phyloP scores from a whole-genome alignment of 78 protist species.

The Neovahlkampfia damariscottae region DNA sequence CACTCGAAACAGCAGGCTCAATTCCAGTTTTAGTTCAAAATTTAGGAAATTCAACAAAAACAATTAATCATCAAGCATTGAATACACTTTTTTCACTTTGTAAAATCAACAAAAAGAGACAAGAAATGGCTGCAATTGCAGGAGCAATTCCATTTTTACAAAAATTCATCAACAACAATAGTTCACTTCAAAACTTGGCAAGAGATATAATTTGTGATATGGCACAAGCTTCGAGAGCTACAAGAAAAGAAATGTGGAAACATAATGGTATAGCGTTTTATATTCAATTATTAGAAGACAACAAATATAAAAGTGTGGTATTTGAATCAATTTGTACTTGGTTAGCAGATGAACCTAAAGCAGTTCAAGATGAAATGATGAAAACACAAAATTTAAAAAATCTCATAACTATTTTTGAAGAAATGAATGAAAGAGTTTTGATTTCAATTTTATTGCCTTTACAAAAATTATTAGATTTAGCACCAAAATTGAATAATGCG shows the following conservation, averaged over 20 bases:
- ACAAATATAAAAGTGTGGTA: conserved; percentile 57
- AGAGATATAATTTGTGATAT: conserved; percentile 69
- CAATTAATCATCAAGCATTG: conserved; percentile 45
- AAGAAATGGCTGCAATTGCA: conserved; percentile 66
- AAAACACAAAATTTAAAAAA: not conserved
- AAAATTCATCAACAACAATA: conserved; percentile 25
- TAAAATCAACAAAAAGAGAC: conserved; percentile 60
- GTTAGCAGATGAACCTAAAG: conserved; percentile 17
- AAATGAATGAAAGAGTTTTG: not conserved
- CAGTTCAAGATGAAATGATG: not conserved
- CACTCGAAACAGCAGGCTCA: conserved; percentile 44
- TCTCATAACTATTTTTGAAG: not conserved
- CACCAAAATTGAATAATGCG: not conserved
- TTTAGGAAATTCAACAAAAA: conserved; percentile 10
- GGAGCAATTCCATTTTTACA: conserved; percentile 61
- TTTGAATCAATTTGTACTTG: conserved; percentile 64
- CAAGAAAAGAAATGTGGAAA: conserved; percentile 46
- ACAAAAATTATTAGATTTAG: not conserved
- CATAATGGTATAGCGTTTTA: conserved; percentile 56
- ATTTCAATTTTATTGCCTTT: not conserved
- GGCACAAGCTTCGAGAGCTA: conserved; percentile 45
- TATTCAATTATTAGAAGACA: conserved; percentile 31
- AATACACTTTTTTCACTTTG: conserved; percentile 67
- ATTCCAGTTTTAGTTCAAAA: conserved; percentile 33
- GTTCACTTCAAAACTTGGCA: conserved; percentile 66